phyloP scores from a whole-genome alignment of 129 eudicot genomes.

The Tagetes erecta region DNA sequence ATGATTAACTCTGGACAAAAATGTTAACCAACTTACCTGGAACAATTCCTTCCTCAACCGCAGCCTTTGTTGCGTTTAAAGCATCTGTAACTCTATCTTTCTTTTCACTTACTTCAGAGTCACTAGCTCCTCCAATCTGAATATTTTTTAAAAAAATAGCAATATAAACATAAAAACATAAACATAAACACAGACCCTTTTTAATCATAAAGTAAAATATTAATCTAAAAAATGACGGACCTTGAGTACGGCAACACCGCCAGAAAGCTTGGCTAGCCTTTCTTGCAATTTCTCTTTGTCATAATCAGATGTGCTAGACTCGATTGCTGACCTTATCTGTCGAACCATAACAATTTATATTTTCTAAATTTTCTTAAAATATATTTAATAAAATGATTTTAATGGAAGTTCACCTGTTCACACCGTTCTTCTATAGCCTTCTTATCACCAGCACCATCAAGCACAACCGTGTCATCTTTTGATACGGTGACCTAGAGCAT shows the following conservation, averaged over 20 bases:
- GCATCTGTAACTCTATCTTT: conserved; percentile 92
- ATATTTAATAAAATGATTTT: not conserved
- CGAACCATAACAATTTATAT: not conserved
- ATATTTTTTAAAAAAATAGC: not conserved
- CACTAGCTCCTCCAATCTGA: conserved; percentile 94
- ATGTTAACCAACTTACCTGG: conserved; percentile 45
- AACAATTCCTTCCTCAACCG: conserved; percentile 91
- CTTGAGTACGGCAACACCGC: conserved; percentile 94
- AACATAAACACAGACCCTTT: not conserved
- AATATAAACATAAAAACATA: no score
- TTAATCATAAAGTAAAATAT: not conserved
- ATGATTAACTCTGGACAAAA: not conserved
- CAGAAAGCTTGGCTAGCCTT: conserved; percentile 88
- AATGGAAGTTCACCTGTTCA: conserved; percentile 56
- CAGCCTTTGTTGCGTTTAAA: conserved; percentile 91
- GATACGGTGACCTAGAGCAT: conserved; percentile 61
- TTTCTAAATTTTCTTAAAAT: not conserved
- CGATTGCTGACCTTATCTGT: conserved; percentile 74
- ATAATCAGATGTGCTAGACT: conserved; percentile 79
- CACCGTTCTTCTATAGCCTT: conserved; percentile 79
- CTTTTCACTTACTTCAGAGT: conserved; percentile 83
- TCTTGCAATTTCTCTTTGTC: conserved; percentile 90
- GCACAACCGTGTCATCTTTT: conserved; percentile 78
- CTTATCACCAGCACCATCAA: conserved; percentile 90
- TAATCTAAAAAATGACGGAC: conserved; percentile 29